phyloP scores from a whole-genome alignment of 805 yeast species.

The Kazachstania psychrophila region DNA sequence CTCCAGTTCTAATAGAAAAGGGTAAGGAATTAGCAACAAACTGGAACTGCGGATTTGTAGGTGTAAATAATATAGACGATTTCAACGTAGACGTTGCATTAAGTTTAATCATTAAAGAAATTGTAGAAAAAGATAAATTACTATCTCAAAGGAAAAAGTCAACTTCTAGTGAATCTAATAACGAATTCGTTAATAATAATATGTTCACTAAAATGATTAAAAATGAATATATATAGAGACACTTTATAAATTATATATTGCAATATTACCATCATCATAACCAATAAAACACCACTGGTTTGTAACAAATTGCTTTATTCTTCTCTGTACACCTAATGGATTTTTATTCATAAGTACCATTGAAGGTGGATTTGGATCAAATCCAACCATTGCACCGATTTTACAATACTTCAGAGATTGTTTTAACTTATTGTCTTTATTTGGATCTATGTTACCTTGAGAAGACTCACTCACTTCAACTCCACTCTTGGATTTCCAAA shows the following conservation, averaged over 20 bases:
- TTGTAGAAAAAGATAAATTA: conserved; percentile 38
- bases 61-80: conserved; percentile 46
- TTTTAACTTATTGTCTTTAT: background rate
- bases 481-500: conserved; percentile 17
- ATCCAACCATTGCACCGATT: conserved; percentile 6
- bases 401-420: conserved; percentile 1
- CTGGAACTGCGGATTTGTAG: conserved; percentile 61
- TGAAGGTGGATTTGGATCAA: background rate
- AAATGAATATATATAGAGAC: background rate
- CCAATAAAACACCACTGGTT: conserved; percentile 27
- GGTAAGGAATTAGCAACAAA: conserved; percentile 48
- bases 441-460: conserved; percentile 15
- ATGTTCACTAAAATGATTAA: conserved; percentile 7
- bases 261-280: conserved; percentile 26
- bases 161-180: background rate
- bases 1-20: conserved; percentile 48
- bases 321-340: conserved; percentile 13
- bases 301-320: conserved; percentile 9
- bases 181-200: conserved; percentile 1
- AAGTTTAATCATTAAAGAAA: conserved; percentile 49
- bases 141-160: conserved; percentile 4
- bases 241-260: conserved; percentile 9
- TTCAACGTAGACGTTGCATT: conserved; percentile 48
- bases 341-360: no score
- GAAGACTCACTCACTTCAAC: conserved; percentile 18